These are phyloP conservation scores for Zymoseptoria brevis DNA, from an alignment of 2,329 filamentous ascomycete species.

Conservation along the genomic window DNA sequence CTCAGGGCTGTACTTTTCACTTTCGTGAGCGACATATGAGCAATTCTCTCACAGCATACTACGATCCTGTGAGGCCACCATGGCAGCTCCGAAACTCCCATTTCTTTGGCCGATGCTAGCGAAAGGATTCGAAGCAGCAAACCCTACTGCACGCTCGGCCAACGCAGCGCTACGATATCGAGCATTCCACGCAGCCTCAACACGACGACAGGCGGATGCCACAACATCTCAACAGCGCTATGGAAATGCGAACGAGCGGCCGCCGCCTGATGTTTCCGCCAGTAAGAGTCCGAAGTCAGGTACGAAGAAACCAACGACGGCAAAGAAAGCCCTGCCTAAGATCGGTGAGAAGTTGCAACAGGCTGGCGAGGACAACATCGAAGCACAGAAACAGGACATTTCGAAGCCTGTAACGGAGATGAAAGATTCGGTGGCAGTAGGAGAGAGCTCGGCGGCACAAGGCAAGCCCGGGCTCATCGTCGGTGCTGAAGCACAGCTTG, in stretches of 20 bases:
- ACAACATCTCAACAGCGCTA: slow-evolving; percentile 31
- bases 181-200: slow-evolving; percentile 28
- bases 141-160: slow-evolving; percentile 18
- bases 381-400: slow-evolving; percentile 10
- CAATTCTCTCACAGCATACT: not conserved
- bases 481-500: slow-evolving; percentile 6
- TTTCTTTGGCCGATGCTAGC: slow-evolving; percentile 43
- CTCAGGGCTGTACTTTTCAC: not conserved
- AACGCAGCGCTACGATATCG: slow-evolving; percentile 21
- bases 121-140: slow-evolving; percentile 24
- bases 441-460: slow-evolving; percentile 5
- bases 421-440: slow-evolving; percentile 13
- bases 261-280: slow-evolving; percentile 32
- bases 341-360: slow-evolving; percentile 26
- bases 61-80: slow-evolving; percentile 11
- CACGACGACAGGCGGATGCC: slow-evolving; percentile 25
- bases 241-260: slow-evolving; percentile 40
- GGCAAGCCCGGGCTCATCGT: slow-evolving; percentile 18
- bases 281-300: slow-evolving; percentile 16
- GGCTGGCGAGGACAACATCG: slow-evolving; percentile 21
- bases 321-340: slow-evolving; percentile 22
- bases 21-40: not conserved
- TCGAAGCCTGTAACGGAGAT: slow-evolving; percentile 5
- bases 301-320: slow-evolving; percentile 5
- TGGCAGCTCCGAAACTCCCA: slow-evolving; percentile 39